Evolutionary conservation across 495 filamentous ascomycete genomes (phyloP), one percentile per base, ranked within the genome.

Genomic region (Chaetomium cochliodes): DNA sequence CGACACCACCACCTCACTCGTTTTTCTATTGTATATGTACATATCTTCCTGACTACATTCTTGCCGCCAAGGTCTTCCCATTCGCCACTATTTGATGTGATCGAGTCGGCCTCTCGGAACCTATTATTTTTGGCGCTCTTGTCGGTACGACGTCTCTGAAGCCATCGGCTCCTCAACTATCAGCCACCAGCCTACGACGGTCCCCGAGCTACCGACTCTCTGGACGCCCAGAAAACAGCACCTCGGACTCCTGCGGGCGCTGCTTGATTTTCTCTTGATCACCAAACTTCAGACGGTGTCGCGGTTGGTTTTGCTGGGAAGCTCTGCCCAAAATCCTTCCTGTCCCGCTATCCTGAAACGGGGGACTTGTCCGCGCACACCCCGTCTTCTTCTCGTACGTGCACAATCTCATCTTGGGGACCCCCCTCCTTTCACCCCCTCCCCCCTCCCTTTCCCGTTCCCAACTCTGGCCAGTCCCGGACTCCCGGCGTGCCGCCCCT

Each of bases 231-330:
- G 4, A 2, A 12, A n/a, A 26, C 15, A 47, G 18, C n/a, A n/a
- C 42, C 9, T 28, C 25, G n/a, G 46, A n/a, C 16, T 37, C 30
- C 30, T 23, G 25, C 57, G 46, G 46, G 28, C 23, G 44, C 62
- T 72, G 70, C 73, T 62, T 78, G 75, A 78, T 78, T 72, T 71
- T 71, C 73, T 76, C 74, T 71, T 75, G 77, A 75, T 79, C 76
- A 64, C 63, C 75, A 37, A 54, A 59, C 68, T 70, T 72, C 66
- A 72, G 74, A 74, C 72, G 67, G 64, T 65, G 57, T 56, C 63
- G 58, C 63, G 58, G 57, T 28, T 61, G 60, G 30, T 33, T 42
- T 39, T 23, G 54, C 60, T 66, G 49, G 50, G 65, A 15, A 63
- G 26, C 58, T 28, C 57, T 54, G 54, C 39, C 22, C 30, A 68